Evolutionary conservation across 768 basidiomycete genomes (phyloP), one percentile per base, ranked within the genome.

Genomic region (Lepiota subincarnata): DNA sequence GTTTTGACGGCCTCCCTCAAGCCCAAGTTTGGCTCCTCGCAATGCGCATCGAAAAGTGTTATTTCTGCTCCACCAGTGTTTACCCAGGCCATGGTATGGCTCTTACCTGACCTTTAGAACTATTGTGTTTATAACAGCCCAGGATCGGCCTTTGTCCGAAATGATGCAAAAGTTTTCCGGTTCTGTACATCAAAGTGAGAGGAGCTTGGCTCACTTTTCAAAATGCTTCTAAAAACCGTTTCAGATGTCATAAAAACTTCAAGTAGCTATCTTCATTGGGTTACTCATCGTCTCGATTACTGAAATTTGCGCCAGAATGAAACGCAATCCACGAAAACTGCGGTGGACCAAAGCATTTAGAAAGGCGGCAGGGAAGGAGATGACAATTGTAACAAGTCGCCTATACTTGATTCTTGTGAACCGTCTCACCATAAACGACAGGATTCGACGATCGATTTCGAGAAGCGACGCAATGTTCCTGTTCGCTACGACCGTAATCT

Each of bases 321-420:
- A 98, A 77, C 89, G 97, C 36, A 99, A 98, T 73, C 97, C 97
- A 41, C 86, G 97, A 56, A 99, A 99, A 72, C 95, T 99, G 35
- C 79, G 92, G 62, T 99, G 97, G 97, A 99, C 97, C 41, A 99
- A 99, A 71, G 97, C 97, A 18, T 99, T 99, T 80, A 83, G 97
- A 59, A 96, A 93, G 71, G 94, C 97, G 16, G 91, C 95, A 47
- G 97, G 97, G 48, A 99, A 98, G 74, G 97, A 99, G 75, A 99
- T 99, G 97, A 95, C 91, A 4, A 89, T 99, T 64, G 95, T 95
- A 65, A 67, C 89, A 72, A 12, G n/a, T 50, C 52, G 28, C 44
- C 43, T 41, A 40, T 41, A 31, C 13, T 1, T n/a, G 1, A 50
- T 42, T 51, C 31, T 38, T 31, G 31, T 38, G 28, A 47, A 34